Percentiles rank a stretch among this genome's conserved stretches.
Evolutionary conservation across 2,329 filamentous ascomycete genomes (phyloP).

Genomic region (Verticillium alfalfae): DNA sequence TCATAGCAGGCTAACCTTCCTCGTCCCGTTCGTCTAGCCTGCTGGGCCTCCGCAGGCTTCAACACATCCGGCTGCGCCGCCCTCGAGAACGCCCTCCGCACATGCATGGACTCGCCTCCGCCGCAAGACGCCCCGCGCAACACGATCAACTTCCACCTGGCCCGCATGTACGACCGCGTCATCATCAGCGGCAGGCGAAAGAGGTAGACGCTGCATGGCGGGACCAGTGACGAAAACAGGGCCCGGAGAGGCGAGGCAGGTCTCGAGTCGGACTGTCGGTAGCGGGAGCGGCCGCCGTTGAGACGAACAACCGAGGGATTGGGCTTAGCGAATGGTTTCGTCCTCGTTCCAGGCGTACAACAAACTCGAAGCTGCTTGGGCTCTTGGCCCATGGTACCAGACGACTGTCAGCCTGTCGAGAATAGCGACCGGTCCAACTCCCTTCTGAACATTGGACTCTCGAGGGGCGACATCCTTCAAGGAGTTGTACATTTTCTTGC

Average conservation of each 20-base stretch:
- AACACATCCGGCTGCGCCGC: slow-evolving; percentile 53
- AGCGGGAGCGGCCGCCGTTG: background rate
- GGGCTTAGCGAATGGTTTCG: background rate
- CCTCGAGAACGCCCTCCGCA: slow-evolving; percentile 54
- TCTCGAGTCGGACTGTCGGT: background rate
- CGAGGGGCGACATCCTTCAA: background rate
- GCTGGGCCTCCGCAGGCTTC: slow-evolving; percentile 77
- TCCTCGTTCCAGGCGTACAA: background rate
- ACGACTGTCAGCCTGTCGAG: no score
- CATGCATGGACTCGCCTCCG: slow-evolving; percentile 75
- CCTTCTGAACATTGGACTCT: background rate
- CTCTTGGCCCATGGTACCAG: no score
- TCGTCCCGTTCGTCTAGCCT: slow-evolving; percentile 46
- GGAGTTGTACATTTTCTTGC: background rate
- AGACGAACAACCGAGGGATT: background rate
- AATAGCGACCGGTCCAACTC: background rate
- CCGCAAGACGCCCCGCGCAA: slow-evolving; percentile 46
- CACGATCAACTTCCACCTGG: slow-evolving; percentile 90
- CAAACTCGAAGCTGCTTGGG: no score
- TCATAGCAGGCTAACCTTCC: background rate
- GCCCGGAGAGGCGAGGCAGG: no score
- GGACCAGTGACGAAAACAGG: background rate
- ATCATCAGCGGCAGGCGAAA: slow-evolving; percentile 30
- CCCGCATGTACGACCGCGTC: slow-evolving; percentile 68
- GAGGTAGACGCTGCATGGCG: slow-evolving; percentile 17